Evolutionary conservation across 148 eudicot genomes (phyloP).

Genomic region (Camellia granthamiana): DNA sequence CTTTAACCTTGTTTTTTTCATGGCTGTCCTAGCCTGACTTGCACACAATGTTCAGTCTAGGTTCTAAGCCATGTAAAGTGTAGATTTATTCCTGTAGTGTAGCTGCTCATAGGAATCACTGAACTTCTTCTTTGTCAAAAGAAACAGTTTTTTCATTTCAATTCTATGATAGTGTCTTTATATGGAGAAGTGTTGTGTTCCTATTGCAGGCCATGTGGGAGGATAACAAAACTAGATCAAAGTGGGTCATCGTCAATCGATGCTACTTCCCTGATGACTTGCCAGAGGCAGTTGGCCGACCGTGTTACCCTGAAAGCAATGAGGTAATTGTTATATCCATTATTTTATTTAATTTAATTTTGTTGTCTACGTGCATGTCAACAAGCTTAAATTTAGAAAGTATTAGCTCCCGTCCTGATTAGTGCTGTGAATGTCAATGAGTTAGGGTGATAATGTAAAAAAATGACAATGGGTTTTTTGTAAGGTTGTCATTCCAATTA

Average conservation of each 20-base stretch:
- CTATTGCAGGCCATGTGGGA: slow-evolving; percentile 93
- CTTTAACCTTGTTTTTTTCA: not conserved
- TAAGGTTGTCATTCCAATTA: not conserved
- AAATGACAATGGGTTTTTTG: not conserved
- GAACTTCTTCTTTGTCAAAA: not conserved
- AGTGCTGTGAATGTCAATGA: not conserved
- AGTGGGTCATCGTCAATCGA: slow-evolving; percentile 59
- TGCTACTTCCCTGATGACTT: slow-evolving; percentile 92
- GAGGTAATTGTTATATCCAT: slow-evolving; percentile 54
- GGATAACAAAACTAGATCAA: slow-evolving; percentile 57
- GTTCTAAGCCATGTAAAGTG: not conserved
- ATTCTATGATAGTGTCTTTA: slow-evolving; percentile 6
- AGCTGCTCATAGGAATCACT: not conserved
- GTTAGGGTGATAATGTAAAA: not conserved
- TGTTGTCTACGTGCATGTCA: not conserved
- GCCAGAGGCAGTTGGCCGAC: slow-evolving; percentile 87
- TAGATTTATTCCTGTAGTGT: slow-evolving; percentile 2
- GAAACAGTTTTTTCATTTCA: not conserved
- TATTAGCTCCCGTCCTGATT: slow-evolving; percentile 13
- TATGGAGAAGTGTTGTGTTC: slow-evolving; percentile 4
- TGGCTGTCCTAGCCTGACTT: slow-evolving; percentile 1
- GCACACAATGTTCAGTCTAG: not conserved
- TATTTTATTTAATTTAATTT: not conserved
- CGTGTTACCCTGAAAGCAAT: slow-evolving; percentile 75
- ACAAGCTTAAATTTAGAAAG: not conserved